A percentile compares a stretch with the other conserved stretches of the same genome.
These are phyloP conservation scores for Metschnikowia reukaufii DNA, from an alignment of 805 yeast species.

Conservation along the genomic window DNA sequence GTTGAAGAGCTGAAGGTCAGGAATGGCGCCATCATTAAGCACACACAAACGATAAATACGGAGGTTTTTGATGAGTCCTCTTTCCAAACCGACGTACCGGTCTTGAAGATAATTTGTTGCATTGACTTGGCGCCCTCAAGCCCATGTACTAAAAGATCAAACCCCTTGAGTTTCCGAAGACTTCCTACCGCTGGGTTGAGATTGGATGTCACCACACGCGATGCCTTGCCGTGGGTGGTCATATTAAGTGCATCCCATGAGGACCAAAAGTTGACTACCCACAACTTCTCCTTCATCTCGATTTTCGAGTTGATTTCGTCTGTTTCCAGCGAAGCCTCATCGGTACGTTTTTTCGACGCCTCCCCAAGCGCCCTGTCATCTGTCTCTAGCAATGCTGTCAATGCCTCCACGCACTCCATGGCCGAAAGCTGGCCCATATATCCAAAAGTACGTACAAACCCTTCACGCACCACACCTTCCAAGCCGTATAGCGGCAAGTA, in stretches of 20 bases:
- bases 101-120: conserved; percentile 79
- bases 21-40: conserved; percentile 72
- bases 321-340: conserved; percentile 17
- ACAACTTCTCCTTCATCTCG: conserved; percentile 51
- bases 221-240: conserved; percentile 22
- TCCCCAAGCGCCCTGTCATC: conserved; percentile 24
- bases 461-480: conserved; percentile 79
- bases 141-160: conserved; percentile 64
- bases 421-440: conserved; percentile 86
- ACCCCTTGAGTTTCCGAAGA: conserved; percentile 39
- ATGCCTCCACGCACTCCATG: conserved; percentile 87
- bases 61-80: conserved; percentile 74
- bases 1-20: conserved; percentile 70
- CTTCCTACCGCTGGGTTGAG: conserved; percentile 14
- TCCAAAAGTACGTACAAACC: conserved; percentile 85
- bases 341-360: conserved; percentile 20
- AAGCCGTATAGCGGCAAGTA: conserved; percentile 76
- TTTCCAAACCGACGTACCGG: conserved; percentile 91
- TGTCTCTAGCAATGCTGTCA: conserved; percentile 75
- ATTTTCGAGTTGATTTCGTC: conserved; percentile 31
- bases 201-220: conserved; percentile 18
- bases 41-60: conserved; percentile 83
- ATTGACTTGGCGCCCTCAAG: conserved; percentile 78
- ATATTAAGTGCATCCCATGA: conserved; percentile 55
- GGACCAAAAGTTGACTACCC: conserved; percentile 73